Base-by-base conservation (phyloP, 2,329 filamentous ascomycete species). In the Ceratocystis papillata region DNA sequence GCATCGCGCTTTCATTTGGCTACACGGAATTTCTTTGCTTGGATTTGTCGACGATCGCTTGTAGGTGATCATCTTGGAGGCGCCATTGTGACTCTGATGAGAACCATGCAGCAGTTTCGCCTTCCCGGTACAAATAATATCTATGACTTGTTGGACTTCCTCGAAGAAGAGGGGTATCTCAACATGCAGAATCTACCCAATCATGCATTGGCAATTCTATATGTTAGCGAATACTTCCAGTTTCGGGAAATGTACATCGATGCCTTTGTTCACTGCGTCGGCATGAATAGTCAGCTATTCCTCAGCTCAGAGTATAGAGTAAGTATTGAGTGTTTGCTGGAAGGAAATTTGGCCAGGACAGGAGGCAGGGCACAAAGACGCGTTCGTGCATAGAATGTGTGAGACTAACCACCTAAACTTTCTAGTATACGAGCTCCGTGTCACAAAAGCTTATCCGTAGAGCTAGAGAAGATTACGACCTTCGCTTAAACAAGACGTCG, bases 21-120 rank as follows among this genome's bases (percentile, higher is more conserved):
- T 1, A 88, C 84, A 2, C 81, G 89, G 15, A 93, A 93, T 71
- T 83, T 90, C 70, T 87, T 92, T 67, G 88, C 89, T 2, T 91
- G 86, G 78, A 73, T 89, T 1, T 81, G 83, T 66, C 78, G 82
- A 2, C 81, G 81, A 68, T 83, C 88, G 0, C 72, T 92, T 44
- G 88, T 90, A 1, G 89, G 88, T 5, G 76, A 80, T 45, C 80
- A 83, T 64, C 79, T 94, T 20, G 87, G 88, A 1, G 75, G 75
- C 22, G 80, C 87, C 0, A 75, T 92, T 8, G 80, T 87, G 15
- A 79, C 79, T 28, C 77, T 93, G n/a, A 77, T 88, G 69, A 80
- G 83, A 67, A 83, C 82, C 68, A 82, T 92, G 77, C 77, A 82
- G 48, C 78, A 86, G 53, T 87, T 85, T 70, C 80, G 87, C 41